Evolutionary conservation across 345 rosid species (phyloP), one percentile per base, ranked within the genome.

Genomic region (Carallia brachiata): DNA sequence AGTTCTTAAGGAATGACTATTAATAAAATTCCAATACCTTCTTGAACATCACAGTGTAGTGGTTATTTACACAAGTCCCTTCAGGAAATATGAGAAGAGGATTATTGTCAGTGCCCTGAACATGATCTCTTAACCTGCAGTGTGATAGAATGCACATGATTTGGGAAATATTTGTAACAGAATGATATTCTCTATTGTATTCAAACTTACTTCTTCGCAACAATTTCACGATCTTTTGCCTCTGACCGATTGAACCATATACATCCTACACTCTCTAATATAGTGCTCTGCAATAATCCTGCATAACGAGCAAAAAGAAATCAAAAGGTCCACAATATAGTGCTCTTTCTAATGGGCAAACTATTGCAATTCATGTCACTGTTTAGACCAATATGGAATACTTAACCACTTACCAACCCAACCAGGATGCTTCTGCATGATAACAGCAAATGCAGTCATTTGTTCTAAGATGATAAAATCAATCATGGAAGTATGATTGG

Each of bases 371-470:
- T 50, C 53, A 50, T 13, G 15, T 50, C 53, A 50, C 13, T 50
- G 53, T 4, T 37, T 40, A 34, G 17, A 39, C 17, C 15, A 1
- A 58, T 7, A 70, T 23, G 52, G 56, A 62, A 36, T 7, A 30
- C 72, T 37, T 37, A 36, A 50, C 62, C 54, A 84, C 99, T 85
- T 78, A 89, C 99, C 99, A 85, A 92, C 98, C 99, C 99, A 96
- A 70, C 99, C 99, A 80, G 99, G 99, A 85, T 96, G 99, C 77
- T 96, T 96, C 78, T 96, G 99, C 98, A 96, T 92, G 65, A 96
- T 96, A 72, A 92, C 97, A 71, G 99, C 93, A 76, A 96, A 92
- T 73, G 98, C 94, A 32, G 97, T 92, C 98, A 95, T 90, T 82
- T 96, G 98, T 78, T 92, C 99, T 70, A 92, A 73, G 86, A 96